A percentile compares a stretch with the other conserved stretches of the same genome.
Evolutionary conservation across 805 yeast genomes (phyloP).

Genomic region (Nakazawaea wickerhamii): DNA sequence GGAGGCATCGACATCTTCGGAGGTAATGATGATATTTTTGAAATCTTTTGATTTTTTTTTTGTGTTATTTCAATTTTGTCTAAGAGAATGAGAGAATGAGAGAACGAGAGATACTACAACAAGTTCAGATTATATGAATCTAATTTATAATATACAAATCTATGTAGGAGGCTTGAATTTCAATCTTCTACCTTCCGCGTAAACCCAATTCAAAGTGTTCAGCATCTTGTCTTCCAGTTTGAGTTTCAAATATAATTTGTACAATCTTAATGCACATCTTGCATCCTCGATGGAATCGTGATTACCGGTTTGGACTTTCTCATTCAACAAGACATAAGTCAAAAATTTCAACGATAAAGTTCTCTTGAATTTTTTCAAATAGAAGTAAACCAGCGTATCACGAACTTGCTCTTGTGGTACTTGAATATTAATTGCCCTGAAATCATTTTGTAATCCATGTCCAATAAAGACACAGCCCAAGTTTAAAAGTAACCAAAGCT

Average conservation of each 20-base stretch:
- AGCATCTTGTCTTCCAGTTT: slow-evolving; percentile 55
- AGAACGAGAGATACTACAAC: too few species aligned
- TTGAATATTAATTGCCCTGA: slow-evolving; percentile 85
- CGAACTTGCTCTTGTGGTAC: slow-evolving; percentile 83
- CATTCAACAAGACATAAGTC: slow-evolving; percentile 70
- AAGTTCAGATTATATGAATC: too few species aligned
- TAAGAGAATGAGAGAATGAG: too few species aligned
- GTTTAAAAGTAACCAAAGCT: slow-evolving; percentile 85
- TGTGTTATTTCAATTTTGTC: too few species aligned
- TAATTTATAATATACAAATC: too few species aligned
- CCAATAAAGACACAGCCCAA: slow-evolving; percentile 92
- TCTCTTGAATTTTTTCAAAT: slow-evolving; percentile 68
- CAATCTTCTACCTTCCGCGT: slow-evolving; percentile 58
- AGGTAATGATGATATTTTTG: neutral
- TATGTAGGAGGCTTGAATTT: slow-evolving; percentile 45
- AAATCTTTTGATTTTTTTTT: neutral
- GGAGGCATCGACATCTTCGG: slow-evolving; percentile 13
- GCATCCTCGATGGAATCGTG: slow-evolving; percentile 99
- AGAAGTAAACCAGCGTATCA: slow-evolving; percentile 81
- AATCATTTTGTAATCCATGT: slow-evolving; percentile 88
- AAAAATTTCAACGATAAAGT: slow-evolving; percentile 79
- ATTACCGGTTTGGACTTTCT: slow-evolving; percentile 82
- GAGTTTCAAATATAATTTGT: slow-evolving; percentile 65
- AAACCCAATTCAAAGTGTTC: slow-evolving; percentile 55
- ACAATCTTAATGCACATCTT: slow-evolving; percentile 71